Evolutionary conservation across 2,329 filamentous ascomycete species (phyloP).

Genomic region (Alternaria arborescens): DNA sequence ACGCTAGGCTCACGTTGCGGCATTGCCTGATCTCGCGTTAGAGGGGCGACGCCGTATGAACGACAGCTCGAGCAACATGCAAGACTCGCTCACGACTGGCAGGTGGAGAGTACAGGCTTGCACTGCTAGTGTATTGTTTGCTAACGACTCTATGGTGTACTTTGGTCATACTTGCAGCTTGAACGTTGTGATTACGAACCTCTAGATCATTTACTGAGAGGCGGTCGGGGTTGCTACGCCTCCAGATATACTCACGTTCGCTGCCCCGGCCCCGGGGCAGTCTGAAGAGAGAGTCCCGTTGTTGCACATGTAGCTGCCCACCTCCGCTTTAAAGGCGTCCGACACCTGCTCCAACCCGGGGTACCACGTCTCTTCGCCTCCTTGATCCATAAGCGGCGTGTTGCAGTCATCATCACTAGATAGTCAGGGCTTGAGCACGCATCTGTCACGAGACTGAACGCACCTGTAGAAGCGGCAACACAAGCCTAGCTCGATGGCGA

Average conservation of each 20-base stretch:
- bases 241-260: neutral
- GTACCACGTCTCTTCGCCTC: conserved; percentile 6
- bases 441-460: conserved; percentile 1
- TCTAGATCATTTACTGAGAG: neutral
- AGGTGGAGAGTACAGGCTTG: too few species aligned
- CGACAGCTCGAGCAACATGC: too few species aligned
- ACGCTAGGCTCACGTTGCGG: neutral
- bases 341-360: conserved; percentile 6
- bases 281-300: conserved; percentile 9
- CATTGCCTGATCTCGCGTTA: neutral
- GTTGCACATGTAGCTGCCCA: conserved; percentile 21
- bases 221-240: neutral
- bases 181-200: too few species aligned
- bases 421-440: conserved; percentile 1
- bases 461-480: conserved; percentile 17
- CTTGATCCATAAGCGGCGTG: neutral
- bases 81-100: too few species aligned
- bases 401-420: conserved; percentile 14
- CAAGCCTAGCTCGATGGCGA: conserved; percentile 9
- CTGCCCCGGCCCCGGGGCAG: conserved; percentile 9
- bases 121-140: too few species aligned
- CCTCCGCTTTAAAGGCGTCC: conserved; percentile 12
- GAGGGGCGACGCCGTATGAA: too few species aligned
- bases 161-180: too few species aligned
- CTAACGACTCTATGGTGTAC: too few species aligned